Percentiles rank a stretch among this genome's conserved stretches.
These are phyloP conservation scores for Prunus fruticosa DNA, from an alignment of 306 rosid genomes.

Conservation along the genomic window DNA sequence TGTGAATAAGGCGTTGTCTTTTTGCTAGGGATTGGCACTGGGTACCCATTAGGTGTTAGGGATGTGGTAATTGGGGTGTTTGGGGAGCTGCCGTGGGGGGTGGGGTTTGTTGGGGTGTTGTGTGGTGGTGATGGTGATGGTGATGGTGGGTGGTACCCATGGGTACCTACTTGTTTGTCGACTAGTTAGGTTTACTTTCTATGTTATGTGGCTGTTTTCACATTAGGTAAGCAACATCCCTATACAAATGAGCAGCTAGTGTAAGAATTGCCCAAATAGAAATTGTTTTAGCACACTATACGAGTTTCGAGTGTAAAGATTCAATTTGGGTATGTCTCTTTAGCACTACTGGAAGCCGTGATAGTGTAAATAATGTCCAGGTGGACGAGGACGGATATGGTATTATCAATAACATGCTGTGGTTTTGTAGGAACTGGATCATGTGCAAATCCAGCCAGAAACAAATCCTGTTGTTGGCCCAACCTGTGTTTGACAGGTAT, in stretches of 20 bases:
- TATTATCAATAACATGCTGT: neutral
- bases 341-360: neutral
- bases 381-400: neutral
- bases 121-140: too few species aligned
- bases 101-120: too few species aligned
- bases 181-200: neutral
- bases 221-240: neutral
- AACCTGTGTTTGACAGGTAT: conserved; percentile 35
- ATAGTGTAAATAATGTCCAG: neutral
- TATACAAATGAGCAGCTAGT: neutral
- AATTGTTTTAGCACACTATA: neutral
- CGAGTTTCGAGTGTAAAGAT: neutral
- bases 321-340: neutral
- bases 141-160: neutral
- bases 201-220: too few species aligned
- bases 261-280: neutral
- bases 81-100: too few species aligned
- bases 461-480: conserved; percentile 44
- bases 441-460: conserved; percentile 41
- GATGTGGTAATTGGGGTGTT: too few species aligned
- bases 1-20: neutral
- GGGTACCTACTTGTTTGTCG: too few species aligned
- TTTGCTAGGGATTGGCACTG: neutral
- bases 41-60: too few species aligned
- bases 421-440: conserved; percentile 53